A percentile compares a stretch with the other conserved stretches of the same genome.
These are phyloP conservation scores for Yamagishiella unicocca DNA, from an alignment of 139 green algal species.

Conservation along the genomic window DNA sequence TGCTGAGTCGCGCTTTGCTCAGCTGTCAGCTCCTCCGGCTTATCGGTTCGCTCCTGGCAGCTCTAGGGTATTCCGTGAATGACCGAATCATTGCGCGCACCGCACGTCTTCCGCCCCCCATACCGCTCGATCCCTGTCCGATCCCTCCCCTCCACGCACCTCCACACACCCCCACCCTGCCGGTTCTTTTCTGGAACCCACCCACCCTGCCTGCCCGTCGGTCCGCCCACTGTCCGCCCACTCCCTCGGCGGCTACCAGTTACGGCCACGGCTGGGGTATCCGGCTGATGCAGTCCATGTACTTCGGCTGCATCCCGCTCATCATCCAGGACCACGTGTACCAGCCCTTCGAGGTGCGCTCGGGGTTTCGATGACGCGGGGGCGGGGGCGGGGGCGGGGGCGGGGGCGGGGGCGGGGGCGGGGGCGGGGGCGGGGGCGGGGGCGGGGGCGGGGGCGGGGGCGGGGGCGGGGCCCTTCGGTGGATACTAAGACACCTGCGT, in stretches of 20 bases:
- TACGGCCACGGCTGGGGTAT: slow-evolving; percentile 64
- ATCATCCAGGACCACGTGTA: slow-evolving; percentile 62
- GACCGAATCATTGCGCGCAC: not conserved
- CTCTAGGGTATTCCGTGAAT: not conserved
- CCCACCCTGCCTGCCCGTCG: not conserved
- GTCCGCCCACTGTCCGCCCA: not conserved
- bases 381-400: too few relatives aligned
- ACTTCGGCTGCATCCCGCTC: slow-evolving; percentile 65
- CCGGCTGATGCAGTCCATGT: slow-evolving; percentile 50
- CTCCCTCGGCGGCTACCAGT: not conserved
- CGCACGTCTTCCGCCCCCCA: not conserved
- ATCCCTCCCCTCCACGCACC: not conserved
- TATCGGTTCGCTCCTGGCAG: not conserved
- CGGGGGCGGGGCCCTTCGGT: too few relatives aligned
- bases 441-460: too few relatives aligned
- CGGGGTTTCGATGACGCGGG: too few relatives aligned
- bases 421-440: too few relatives aligned
- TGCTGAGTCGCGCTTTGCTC: not conserved
- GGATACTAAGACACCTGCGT: too few relatives aligned
- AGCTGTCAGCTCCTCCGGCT: not conserved
- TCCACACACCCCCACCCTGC: not conserved
- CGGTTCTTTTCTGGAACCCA: too few relatives aligned
- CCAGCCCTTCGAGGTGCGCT: slow-evolving; percentile 49
- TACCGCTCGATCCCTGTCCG: not conserved
- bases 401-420: too few relatives aligned